Percentiles rank a stretch among this genome's conserved stretches.
phyloP scores from a whole-genome alignment of 2,329 filamentous ascomycete genomes.

The Calonectria pauciramosa region DNA sequence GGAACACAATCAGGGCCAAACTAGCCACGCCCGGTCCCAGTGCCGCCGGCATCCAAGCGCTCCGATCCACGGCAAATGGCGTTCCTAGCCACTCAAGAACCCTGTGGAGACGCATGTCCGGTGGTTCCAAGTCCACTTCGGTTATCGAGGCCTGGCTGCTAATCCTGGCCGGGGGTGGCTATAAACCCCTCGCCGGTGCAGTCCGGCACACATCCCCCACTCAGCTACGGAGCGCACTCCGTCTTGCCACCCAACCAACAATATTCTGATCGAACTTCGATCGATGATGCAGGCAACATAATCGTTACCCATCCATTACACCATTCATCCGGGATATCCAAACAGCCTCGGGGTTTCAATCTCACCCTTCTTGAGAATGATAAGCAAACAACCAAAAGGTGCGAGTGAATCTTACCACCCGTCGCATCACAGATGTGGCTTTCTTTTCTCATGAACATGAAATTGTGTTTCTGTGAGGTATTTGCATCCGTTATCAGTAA shows the following conservation, averaged over 20 bases:
- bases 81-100: neutral
- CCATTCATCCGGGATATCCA: neutral
- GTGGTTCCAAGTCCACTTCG: neutral
- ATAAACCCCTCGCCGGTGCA: neutral
- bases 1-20: neutral
- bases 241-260: neutral
- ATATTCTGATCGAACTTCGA: neutral
- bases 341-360: neutral
- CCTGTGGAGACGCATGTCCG: slow-evolving; percentile 4
- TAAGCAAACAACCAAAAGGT: neutral
- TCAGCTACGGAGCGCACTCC: neutral
- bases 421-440: neutral
- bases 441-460: neutral
- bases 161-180: neutral
- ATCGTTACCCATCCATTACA: neutral
- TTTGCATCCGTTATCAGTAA: neutral
- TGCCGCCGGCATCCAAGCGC: neutral
- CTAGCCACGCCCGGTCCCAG: neutral
- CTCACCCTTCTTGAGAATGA: neutral
- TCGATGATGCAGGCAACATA: neutral
- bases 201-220: neutral
- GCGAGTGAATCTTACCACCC: neutral
- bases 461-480: neutral
- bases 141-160: slow-evolving; percentile 8
- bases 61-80: slow-evolving; percentile 6